Conservation (phyloP, 2,329 filamentous ascomycete genomes). For the Calonectria hawksworthii region DNA sequence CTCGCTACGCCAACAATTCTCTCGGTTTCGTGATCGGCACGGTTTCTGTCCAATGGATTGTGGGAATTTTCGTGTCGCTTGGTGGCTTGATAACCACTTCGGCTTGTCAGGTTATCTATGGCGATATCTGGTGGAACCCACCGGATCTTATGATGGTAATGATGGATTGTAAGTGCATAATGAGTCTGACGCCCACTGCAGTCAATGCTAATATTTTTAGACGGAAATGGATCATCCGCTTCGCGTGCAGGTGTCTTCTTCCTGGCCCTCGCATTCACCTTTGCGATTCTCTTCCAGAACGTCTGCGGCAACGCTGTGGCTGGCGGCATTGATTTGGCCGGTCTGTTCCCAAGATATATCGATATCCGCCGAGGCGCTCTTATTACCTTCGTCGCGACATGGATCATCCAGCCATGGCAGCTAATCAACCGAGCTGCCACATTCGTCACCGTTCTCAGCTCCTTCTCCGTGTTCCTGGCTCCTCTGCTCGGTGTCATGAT, state of each 20-base stretch:
- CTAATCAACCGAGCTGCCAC: constrained; percentile 47
- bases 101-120: constrained; percentile 46
- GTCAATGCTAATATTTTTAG: not conserved
- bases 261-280: constrained; percentile 42
- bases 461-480: constrained; percentile 48
- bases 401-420: constrained; percentile 48
- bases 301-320: constrained; percentile 47
- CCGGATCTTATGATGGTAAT: constrained; percentile 46
- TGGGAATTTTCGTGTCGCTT: constrained; percentile 46
- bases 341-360: constrained; percentile 45
- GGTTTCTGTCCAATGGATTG: constrained; percentile 44
- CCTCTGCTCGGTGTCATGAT: constrained; percentile 49
- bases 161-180: constrained; percentile 36
- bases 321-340: constrained; percentile 48
- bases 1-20: constrained; percentile 42
- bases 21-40: constrained; percentile 43
- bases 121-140: constrained; percentile 45
- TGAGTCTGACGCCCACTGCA: not conserved
- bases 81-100: constrained; percentile 45
- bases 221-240: constrained; percentile 23
- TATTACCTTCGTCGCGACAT: constrained; percentile 40
- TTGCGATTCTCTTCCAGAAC: constrained; percentile 48
- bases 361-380: constrained; percentile 47
- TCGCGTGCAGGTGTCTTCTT: constrained; percentile 48
- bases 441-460: constrained; percentile 45